Conservation (phyloP, 2,329 filamentous ascomycete genomes). For the Orbilia blumenaviensis region DNA sequence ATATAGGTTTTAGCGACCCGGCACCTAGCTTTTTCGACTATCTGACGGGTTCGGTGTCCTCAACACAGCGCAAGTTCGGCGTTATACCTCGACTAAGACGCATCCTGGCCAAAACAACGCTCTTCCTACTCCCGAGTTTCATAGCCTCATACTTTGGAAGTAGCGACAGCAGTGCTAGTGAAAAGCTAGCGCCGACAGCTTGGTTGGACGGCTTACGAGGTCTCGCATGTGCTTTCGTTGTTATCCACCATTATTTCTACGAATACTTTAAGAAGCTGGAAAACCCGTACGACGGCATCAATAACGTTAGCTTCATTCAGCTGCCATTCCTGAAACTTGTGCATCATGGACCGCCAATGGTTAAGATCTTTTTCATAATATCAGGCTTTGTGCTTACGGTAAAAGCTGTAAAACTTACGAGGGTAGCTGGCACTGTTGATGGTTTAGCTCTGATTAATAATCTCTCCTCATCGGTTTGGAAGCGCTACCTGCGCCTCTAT, state of each 20-base stretch:
- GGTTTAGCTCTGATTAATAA: conserved; percentile 4
- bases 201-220: conserved; percentile 38
- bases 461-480: conserved; percentile 31
- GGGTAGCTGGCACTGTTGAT: conserved; percentile 1
- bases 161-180: conserved; percentile 55
- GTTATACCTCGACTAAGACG: conserved; percentile 12
- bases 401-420: conserved; percentile 16
- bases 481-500: conserved; percentile 25
- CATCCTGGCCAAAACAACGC: neutral
- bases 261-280: neutral
- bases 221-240: conserved; percentile 18
- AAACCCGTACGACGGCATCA: conserved; percentile 11
- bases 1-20: neutral
- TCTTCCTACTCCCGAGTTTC: conserved; percentile 36
- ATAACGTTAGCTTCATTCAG: conserved; percentile 1
- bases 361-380: conserved; percentile 43
- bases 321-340: conserved; percentile 28
- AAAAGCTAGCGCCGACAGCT: conserved; percentile 26
- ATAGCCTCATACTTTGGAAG: conserved; percentile 62
- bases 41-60: neutral
- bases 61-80: conserved; percentile 10
- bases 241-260: conserved; percentile 17
- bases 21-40: conserved; percentile 7
- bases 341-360: conserved; percentile 28
- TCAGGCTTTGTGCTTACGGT: conserved; percentile 27